Evolutionary conservation across 1,284 basidiomycete species (phyloP).

Genomic region (Hypsizygus ulmarius): DNA sequence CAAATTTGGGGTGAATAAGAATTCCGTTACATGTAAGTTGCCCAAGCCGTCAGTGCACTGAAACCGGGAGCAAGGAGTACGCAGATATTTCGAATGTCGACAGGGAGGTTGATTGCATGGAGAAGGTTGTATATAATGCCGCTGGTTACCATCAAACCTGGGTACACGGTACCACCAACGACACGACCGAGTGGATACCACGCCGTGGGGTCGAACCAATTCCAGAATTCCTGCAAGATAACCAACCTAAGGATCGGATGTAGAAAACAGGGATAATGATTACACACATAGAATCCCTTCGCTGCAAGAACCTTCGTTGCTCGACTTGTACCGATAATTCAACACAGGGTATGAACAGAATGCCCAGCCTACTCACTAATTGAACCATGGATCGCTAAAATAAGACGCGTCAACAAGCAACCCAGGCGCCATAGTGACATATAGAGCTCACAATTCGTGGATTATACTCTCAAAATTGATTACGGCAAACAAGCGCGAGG

Average conservation of each 20-base stretch:
- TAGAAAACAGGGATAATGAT: neutral
- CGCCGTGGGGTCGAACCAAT: constrained; percentile 99
- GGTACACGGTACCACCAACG: constrained; percentile 97
- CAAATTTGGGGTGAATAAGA: constrained; percentile 8
- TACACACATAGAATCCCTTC: constrained; percentile 90
- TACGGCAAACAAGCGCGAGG: constrained; percentile 95
- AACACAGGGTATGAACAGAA: constrained; percentile 18
- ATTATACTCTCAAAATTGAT: constrained; percentile 99
- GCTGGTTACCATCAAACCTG: constrained; percentile 96
- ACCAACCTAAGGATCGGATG: constrained; percentile 18
- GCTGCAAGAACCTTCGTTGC: constrained; percentile 86
- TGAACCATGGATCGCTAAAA: constrained; percentile 94
- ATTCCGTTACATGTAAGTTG: constrained; percentile 86
- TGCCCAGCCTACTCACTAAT: constrained; percentile 67
- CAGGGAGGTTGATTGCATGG: constrained; percentile 87
- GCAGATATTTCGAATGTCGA: constrained; percentile 97
- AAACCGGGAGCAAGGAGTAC: constrained; percentile 97
- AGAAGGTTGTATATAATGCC: constrained; percentile 95
- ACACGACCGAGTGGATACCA: constrained; percentile 99
- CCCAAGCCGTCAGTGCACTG: constrained; percentile 93
- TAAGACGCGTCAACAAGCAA: constrained; percentile 13
- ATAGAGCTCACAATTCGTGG: constrained; percentile 86
- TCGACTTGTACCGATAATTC: constrained; percentile 53
- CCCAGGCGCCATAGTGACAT: neutral
- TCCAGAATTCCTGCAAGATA: constrained; percentile 88